Conservation (phyloP, 1,139 yeast genomes). For the Suhomyces panamericanus region DNA sequence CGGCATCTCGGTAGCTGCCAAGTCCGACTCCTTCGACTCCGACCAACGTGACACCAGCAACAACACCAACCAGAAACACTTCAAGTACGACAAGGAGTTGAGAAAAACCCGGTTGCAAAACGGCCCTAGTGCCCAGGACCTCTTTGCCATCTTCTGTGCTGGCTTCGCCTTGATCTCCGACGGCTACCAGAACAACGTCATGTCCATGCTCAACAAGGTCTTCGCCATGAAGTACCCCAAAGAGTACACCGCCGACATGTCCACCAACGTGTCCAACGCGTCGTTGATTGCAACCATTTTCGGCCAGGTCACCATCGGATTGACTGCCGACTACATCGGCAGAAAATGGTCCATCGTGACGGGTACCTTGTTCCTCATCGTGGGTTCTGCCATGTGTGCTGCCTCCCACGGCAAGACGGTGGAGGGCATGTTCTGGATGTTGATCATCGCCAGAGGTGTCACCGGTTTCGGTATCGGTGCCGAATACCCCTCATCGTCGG, state of each 20-base stretch:
- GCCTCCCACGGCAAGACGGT: slow-evolving; percentile 56
- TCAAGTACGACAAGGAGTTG: slow-evolving; percentile 35
- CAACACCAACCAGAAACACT: slow-evolving; percentile 8
- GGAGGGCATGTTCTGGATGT: slow-evolving; percentile 72
- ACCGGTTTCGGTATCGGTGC: slow-evolving; percentile 80
- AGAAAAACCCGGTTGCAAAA: slow-evolving; percentile 33
- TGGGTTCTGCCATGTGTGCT: slow-evolving; percentile 57
- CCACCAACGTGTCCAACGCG: slow-evolving; percentile 60
- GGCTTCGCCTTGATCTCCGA: slow-evolving; percentile 64
- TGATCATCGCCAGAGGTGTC: slow-evolving; percentile 63
- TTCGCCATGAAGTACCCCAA: slow-evolving; percentile 48
- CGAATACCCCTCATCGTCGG: slow-evolving; percentile 70
- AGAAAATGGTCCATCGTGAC: slow-evolving; percentile 58
- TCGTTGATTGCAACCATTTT: slow-evolving; percentile 58
- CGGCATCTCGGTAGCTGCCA: slow-evolving; percentile 4
- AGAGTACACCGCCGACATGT: slow-evolving; percentile 42
- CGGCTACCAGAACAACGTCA: slow-evolving; percentile 63
- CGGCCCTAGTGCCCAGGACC: slow-evolving; percentile 32
- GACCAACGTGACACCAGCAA: not conserved
- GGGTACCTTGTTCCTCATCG: slow-evolving; percentile 53
- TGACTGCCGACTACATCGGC: slow-evolving; percentile 57
- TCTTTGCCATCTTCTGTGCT: slow-evolving; percentile 48
- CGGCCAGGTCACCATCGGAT: slow-evolving; percentile 57
- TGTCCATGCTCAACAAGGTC: slow-evolving; percentile 58
- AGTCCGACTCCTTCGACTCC: slow-evolving; percentile 7